Base-by-base conservation (phyloP, 2,329 filamentous ascomycete genomes). In the Botrytis aclada region DNA sequence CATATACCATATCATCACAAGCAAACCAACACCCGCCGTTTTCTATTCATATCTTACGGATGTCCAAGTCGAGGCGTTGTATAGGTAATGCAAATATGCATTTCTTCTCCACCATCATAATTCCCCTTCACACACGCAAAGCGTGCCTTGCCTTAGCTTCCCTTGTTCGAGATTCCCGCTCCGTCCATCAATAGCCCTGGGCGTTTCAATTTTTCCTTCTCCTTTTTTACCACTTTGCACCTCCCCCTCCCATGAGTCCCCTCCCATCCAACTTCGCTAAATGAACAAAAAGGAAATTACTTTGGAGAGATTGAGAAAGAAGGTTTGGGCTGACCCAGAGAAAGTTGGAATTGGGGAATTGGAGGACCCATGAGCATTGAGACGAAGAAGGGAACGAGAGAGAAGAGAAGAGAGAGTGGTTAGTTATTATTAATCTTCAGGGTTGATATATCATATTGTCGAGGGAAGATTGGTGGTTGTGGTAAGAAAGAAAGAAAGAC, bases 261-360 rank as follows among this genome's bases (percentile, higher is more conserved):
- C 14, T 16, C 47, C 47, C 77, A 64, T 74, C 72, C 77, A 77
- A 75, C 77, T 71, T 79, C 77, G 76, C 78, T 78, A 78, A 75
- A 74, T 74, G 76, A 74, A 32, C 67, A 45, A 75, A 79, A 80
- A 79, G 77, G 77, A 80, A 79, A 79, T 79, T 79, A 16, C 47
- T 51, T 16, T n/a, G 12, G 6, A 32, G 34, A 43, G 37, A 51
- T 37, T 43, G 20, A 32, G 45, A 16, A 43, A 65, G 51, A 37
- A 32, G 18, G n/a, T 34, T 29, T 18, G 10, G 16, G 16, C 41
- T 54, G 51, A 70, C 37, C 51, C 66, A 60, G n/a, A 37, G 14
- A 58, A 60, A 41, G 39, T 16, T 18, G 47, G 34, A 25, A 41
- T 51, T 47, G 20, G 60, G 43, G 51, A 32, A 25, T n/a, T 29